Conservation (phyloP, 73 alveolate genomes). For the Tetrahymena malaccensis region DNA sequence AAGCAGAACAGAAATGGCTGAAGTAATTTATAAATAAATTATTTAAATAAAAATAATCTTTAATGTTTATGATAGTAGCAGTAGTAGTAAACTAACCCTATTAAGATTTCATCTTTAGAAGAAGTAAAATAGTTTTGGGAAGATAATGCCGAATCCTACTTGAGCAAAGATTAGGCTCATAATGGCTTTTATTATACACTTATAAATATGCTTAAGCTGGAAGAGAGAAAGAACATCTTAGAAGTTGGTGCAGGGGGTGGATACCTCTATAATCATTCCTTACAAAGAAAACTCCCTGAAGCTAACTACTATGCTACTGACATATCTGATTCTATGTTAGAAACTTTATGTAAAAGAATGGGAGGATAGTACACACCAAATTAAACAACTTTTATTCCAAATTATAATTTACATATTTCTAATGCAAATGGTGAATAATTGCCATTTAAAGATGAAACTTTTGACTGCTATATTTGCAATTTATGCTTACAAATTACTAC, state of each 20-base stretch:
- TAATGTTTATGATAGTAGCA: neutral
- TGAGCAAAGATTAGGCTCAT: neutral
- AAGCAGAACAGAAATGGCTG: neutral
- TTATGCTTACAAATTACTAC: constrained; percentile 48
- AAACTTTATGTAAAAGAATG: neutral
- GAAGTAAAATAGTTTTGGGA: neutral
- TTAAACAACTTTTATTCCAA: neutral
- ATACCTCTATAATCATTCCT: neutral
- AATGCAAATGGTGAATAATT: constrained; percentile 45
- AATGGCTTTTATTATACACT: neutral
- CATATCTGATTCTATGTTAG: neutral
- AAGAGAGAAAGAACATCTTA: neutral
- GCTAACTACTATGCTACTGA: neutral
- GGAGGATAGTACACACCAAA: neutral
- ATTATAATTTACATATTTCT: neutral
- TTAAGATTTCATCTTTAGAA: neutral
- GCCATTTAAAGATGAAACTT: constrained; percentile 39
- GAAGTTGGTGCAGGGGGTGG: neutral
- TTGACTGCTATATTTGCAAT: constrained; percentile 55
- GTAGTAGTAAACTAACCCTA: neutral
- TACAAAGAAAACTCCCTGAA: neutral
- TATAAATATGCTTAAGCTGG: neutral
- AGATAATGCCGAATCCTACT: neutral
- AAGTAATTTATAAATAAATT: neutral
- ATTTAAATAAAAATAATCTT: too few relatives aligned